These are phyloP conservation scores for Xerophyta viscosa DNA, from an alignment of 106 monocot genomes.

Conservation along the genomic window DNA sequence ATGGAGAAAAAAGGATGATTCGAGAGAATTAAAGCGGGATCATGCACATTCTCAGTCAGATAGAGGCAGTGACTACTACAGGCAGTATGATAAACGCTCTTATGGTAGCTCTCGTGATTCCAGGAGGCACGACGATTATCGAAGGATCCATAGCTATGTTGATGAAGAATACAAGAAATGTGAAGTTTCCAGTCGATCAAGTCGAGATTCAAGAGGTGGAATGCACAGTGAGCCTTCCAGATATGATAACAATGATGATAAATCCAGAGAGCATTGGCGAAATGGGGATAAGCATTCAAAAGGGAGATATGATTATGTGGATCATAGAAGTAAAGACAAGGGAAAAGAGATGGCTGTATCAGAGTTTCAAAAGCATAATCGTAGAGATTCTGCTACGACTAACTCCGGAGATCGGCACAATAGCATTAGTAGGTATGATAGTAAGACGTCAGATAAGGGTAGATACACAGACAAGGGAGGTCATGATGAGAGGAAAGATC, in stretches of 20 bases:
- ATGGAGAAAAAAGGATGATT: conserved; percentile 21
- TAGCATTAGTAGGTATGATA: conserved; percentile 11
- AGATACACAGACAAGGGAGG: conserved; percentile 30
- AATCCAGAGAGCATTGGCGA: conserved; percentile 26
- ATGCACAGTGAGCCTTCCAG: conserved; percentile 26
- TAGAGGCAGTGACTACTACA: conserved; percentile 31
- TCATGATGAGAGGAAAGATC: conserved; percentile 37
- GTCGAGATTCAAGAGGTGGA: conserved; percentile 29
- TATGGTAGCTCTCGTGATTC: conserved; percentile 20
- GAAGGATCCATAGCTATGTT: conserved; percentile 26
- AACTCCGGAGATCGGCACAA: conserved; percentile 6
- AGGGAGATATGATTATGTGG: conserved; percentile 24
- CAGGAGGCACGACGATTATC: conserved; percentile 29
- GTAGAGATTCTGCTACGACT: conserved; percentile 22
- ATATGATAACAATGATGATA: conserved; percentile 22
- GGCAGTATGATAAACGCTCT: conserved; percentile 23
- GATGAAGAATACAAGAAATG: conserved; percentile 36
- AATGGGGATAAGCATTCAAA: conserved; percentile 23
- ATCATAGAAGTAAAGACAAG: conserved; percentile 21
- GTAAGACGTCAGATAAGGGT: conserved; percentile 15
- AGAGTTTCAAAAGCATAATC: conserved; percentile 19
- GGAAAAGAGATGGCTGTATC: conserved; percentile 7
- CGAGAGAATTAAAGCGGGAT: conserved; percentile 23
- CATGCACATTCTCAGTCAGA: conserved; percentile 10
- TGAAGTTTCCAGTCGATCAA: conserved; percentile 24